Evolutionary conservation across 257 asterid species (phyloP), one percentile per base, ranked within the genome.

Genomic region (Datura wrightii): DNA sequence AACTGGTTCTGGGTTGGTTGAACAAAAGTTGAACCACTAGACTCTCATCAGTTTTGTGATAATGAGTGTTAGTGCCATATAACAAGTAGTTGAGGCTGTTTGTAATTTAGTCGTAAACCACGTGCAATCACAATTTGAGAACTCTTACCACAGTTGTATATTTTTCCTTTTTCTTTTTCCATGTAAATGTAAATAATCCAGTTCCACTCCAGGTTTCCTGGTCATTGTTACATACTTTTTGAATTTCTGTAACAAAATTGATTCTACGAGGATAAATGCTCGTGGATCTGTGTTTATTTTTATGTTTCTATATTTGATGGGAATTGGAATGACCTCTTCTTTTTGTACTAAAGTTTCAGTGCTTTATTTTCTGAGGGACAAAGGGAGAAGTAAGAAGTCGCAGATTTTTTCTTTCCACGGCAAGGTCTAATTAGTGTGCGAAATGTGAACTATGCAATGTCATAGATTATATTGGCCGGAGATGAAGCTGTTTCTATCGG

Each of bases 11-110:
- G 84, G 76, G 88, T 84, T 80, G 97, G 98, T 90, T 93, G 90
- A 91, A 93, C 97, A 88, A 55, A 92, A 92, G 97, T 94, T 93
- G 89, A 92, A 91, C 97, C 98, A 82, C 41, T 71, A 71, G 55
- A 84, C 87, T 88, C 78, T 86, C 67, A 80, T 53, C 79, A 79
- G 31, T 50, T 41, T 74, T 62, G 42, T 16, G 62, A 85, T 55
- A 13, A 85, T 63, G 72, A 48, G 79, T 69, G 34, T 69, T 41
- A 41, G 16, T 69, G 82, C 83, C 50, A 66, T 18, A 19, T 72
- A 65, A 82, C 83, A 82, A 36, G 81, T 67, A 63, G 60, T 85
- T 84, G 70, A 85, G 83, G 84, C 84, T 82, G 65, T 46, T 85
- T 66, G 84, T 87, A 85, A 79, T 76, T 87, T 83, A 66, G 84